Conservation (phyloP, 1,139 yeast genomes). For the Saccharomyces uvarum region DNA sequence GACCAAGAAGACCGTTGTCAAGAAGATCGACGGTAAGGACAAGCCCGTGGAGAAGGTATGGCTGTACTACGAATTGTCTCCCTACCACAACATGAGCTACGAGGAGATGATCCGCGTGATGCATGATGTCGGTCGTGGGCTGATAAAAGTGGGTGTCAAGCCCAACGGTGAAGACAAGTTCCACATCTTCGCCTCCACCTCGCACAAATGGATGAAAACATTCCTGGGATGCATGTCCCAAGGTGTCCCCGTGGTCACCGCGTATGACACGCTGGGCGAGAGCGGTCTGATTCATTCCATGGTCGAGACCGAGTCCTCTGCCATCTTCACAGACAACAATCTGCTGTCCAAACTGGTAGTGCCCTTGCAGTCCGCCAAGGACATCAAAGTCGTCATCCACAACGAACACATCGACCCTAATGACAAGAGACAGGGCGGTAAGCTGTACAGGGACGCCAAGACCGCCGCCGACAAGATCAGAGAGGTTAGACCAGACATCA, state of each 20-base stretch:
- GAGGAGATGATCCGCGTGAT: slow-evolving; percentile 46
- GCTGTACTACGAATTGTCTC: slow-evolving; percentile 74
- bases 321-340: slow-evolving; percentile 74
- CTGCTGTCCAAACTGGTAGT: slow-evolving; percentile 57
- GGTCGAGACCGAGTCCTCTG: slow-evolving; percentile 69
- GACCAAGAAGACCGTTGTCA: slow-evolving; percentile 69
- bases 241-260: slow-evolving; percentile 82
- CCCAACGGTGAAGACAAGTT: slow-evolving; percentile 56
- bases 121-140: slow-evolving; percentile 63
- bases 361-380: slow-evolving; percentile 61
- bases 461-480: slow-evolving; percentile 51
- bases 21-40: slow-evolving; percentile 70
- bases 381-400: slow-evolving; percentile 64
- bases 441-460: slow-evolving; percentile 47
- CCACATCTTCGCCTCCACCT: slow-evolving; percentile 80
- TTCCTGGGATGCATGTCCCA: slow-evolving; percentile 74
- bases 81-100: slow-evolving; percentile 60
- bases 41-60: slow-evolving; percentile 72
- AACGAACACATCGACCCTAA: slow-evolving; percentile 51
- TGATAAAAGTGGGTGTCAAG: slow-evolving; percentile 62
- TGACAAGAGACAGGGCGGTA: slow-evolving; percentile 61
- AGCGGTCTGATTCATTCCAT: slow-evolving; percentile 83
- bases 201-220: slow-evolving; percentile 85
- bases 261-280: slow-evolving; percentile 94
- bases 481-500: slow-evolving; percentile 68